These are phyloP conservation scores for Eragrostis curvula DNA, from an alignment of 176 grass and related monocot genomes.

Conservation along the genomic window DNA sequence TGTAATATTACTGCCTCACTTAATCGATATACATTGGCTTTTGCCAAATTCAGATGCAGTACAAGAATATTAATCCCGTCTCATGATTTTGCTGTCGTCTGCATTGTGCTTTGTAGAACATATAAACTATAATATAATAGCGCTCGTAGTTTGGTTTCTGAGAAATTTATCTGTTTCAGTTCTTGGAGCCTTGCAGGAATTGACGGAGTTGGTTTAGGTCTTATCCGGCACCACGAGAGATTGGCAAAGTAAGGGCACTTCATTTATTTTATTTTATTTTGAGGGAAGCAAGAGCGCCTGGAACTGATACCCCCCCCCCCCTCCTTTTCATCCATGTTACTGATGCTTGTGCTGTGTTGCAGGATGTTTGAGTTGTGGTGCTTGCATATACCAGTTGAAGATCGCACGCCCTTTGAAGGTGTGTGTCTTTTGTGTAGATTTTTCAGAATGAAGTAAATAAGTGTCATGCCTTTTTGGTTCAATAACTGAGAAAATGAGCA, in stretches of 20 bases:
- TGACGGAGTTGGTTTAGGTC: slow-evolving; percentile 83
- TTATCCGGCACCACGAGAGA: slow-evolving; percentile 75
- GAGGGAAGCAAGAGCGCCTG: slow-evolving; percentile 50
- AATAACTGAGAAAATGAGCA: not conserved
- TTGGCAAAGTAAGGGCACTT: slow-evolving; percentile 64
- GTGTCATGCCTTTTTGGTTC: not conserved
- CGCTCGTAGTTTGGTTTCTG: not conserved
- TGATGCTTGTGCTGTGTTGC: not conserved
- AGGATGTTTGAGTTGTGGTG: slow-evolving; percentile 97
- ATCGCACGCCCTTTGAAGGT: slow-evolving; percentile 86
- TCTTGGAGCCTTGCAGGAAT: slow-evolving; percentile 54
- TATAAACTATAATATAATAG: not conserved
- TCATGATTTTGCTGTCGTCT: not conserved
- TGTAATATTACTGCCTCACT: not conserved
- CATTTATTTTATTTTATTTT: not conserved
- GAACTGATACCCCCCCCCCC: not conserved
- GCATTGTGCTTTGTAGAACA: not conserved
- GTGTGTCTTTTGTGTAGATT: not conserved
- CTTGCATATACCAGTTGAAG: slow-evolving; percentile 84
- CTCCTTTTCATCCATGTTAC: not conserved
- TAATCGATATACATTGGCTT: not conserved
- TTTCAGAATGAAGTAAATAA: slow-evolving; percentile 8
- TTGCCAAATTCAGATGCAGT: slow-evolving; percentile 4
- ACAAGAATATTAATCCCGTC: not conserved
- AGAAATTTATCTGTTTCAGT: not conserved